A percentile compares a stretch with the other conserved stretches of the same genome.
Evolutionary conservation across 2,329 filamentous ascomycete genomes (phyloP).

Genomic region (Fusarium agapanthi): DNA sequence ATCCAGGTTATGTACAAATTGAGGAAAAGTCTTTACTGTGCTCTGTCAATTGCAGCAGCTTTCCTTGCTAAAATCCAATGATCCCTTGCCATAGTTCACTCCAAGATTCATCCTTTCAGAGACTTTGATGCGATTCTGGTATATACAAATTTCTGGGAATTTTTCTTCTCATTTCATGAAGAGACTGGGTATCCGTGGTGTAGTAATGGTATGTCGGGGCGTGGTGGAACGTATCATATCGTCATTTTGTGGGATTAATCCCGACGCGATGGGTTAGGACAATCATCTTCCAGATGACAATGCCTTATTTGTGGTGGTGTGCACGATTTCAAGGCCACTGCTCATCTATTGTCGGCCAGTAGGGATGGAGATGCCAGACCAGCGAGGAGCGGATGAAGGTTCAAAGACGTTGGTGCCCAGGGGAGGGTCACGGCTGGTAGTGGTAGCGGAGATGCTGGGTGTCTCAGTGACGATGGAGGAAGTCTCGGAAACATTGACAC

Average conservation of each 20-base stretch:
- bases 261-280: background rate
- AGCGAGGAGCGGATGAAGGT: conserved; percentile 33
- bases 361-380: conserved; percentile 25
- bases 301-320: background rate
- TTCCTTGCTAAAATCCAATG: background rate
- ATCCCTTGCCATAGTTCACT: background rate
- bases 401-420: conserved; percentile 35
- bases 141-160: background rate
- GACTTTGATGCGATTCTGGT: background rate
- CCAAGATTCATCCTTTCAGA: background rate
- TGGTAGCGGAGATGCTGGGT: background rate
- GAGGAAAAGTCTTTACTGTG: background rate
- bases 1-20: background rate
- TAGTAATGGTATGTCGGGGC: background rate
- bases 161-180: background rate
- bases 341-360: conserved; percentile 2
- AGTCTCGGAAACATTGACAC: conserved; percentile 6
- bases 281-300: background rate
- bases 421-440: conserved; percentile 31
- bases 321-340: too few species aligned
- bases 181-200: background rate
- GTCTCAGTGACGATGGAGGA: background rate
- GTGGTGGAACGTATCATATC: background rate
- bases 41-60: background rate
- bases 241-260: background rate